These are phyloP conservation scores for Aspergillus awamori DNA, from an alignment of 2,329 filamentous ascomycete genomes.

Conservation along the genomic window DNA sequence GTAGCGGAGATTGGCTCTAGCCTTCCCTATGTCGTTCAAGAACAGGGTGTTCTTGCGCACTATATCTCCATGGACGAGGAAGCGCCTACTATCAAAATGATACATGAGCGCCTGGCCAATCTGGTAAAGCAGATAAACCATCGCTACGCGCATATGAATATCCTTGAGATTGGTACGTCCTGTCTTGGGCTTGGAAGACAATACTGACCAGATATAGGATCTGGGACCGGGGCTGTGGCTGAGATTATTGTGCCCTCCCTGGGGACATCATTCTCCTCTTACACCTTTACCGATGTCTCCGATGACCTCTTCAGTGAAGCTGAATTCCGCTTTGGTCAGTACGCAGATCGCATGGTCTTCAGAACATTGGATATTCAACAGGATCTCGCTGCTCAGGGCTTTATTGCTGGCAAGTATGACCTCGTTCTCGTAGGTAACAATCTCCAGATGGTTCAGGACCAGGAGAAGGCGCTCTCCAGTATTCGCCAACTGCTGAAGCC, in stretches of 20 bases:
- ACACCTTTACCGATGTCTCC: background rate
- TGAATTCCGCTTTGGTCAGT: background rate
- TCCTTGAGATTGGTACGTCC: background rate
- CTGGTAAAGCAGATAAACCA: background rate
- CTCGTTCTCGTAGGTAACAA: constrained; percentile 43
- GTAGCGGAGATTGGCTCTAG: background rate
- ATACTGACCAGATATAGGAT: background rate
- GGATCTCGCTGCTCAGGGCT: constrained; percentile 39
- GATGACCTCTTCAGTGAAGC: background rate
- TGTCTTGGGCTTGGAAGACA: background rate
- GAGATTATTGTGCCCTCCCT: background rate
- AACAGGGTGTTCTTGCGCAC: background rate
- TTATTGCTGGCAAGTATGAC: constrained; percentile 37
- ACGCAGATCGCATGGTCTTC: background rate
- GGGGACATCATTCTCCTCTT: background rate
- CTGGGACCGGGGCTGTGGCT: background rate
- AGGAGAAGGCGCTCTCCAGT: constrained; percentile 34
- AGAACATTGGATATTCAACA: constrained; percentile 35
- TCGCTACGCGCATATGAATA: background rate
- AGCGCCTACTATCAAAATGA: background rate
- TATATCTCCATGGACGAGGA: background rate
- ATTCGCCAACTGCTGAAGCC: constrained; percentile 38
- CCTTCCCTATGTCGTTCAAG: background rate
- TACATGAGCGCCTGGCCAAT: background rate
- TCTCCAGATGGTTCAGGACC: constrained; percentile 41